Evolutionary conservation across 208 protist genomes (phyloP), one percentile per base, ranked within the genome.

Genomic region (Crithidia mellificae): DNA sequence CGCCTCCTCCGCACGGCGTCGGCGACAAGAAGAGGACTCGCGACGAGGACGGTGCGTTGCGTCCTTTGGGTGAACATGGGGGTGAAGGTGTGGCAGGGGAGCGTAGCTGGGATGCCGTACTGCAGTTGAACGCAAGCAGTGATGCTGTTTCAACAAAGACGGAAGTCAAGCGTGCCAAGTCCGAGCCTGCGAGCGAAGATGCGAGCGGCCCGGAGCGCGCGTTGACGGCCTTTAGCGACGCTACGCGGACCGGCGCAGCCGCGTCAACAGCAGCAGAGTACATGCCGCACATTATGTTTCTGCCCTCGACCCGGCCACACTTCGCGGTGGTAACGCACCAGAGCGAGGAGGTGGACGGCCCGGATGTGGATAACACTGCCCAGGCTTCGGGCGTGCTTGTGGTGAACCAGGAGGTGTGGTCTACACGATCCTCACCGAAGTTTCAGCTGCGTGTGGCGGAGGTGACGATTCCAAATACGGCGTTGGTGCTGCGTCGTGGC

Each of bases 371-470:
- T 52, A 46, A 54, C 34, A 57, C 62, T n/a, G 69, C 56, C 2
- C 24, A 43, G 4, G 85, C 85, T 7, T 83, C 82, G 0, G 91
- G 91, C 39, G 82, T 94, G 2, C 64, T 96, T 8, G 88, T 96
- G 0, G 80, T 94, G 4, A 96, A 96, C 54, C 91, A 83, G 54
- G 86, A 84, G 55, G 75, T 91, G 32, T 96, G 88, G 86, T 90
- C 84, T 12, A 71, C 74, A n/a, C 91, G 90, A 19, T 69, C 70
- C 6, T 51, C 56, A 0, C 76, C 64, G 5, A 78, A 67, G 68
- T 93, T 90, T 67, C 72, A 87, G 62, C 53, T 96, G 54, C 87
- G 87, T 22, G 91, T 96, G 53, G 84, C 81, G 11, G 91, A 96
- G 74, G 80, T 96, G 24, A 93, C 87, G 1, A 86, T 96, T n/a